Evolutionary conservation across 805 yeast genomes (phyloP).

Genomic region (Millerozyma acaciae): DNA sequence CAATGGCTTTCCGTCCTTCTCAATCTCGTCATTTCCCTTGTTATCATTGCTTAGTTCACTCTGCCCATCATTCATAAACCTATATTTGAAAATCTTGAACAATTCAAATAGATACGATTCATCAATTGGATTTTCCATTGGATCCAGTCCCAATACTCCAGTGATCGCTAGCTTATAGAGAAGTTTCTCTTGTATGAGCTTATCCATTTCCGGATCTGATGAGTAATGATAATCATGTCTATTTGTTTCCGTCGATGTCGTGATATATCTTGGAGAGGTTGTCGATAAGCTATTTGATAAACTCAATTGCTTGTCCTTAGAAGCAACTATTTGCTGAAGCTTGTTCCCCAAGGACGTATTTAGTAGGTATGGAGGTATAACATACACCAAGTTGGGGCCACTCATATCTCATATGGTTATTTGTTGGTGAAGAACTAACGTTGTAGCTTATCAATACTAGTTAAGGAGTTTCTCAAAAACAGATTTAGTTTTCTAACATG

Average conservation of each 20-base stretch:
- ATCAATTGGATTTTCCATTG: slow-evolving; percentile 20
- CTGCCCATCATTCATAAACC: slow-evolving; percentile 18
- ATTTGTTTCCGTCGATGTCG: slow-evolving; percentile 9
- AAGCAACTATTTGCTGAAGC: slow-evolving; percentile 22
- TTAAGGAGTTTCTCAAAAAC: no score
- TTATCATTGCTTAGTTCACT: slow-evolving; percentile 5
- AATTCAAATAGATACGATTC: slow-evolving; percentile 30
- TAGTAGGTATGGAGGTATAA: slow-evolving; percentile 42
- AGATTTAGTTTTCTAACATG: no score
- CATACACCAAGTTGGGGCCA: slow-evolving; percentile 21
- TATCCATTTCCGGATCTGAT: slow-evolving; percentile 28
- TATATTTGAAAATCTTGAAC: slow-evolving; percentile 27
- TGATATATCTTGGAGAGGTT: slow-evolving; percentile 22
- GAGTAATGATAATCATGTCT: slow-evolving; percentile 17
- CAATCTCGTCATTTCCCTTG: neutral
- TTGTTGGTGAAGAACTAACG: no score
- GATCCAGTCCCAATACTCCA: slow-evolving; percentile 34
- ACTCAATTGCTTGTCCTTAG: slow-evolving; percentile 22
- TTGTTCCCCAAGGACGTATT: slow-evolving; percentile 34
- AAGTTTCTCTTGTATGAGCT: slow-evolving; percentile 29
- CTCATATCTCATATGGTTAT: no score
- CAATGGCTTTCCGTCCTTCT: slow-evolving; percentile 2
- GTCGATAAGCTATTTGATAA: slow-evolving; percentile 23
- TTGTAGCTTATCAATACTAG: no score
- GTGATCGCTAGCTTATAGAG: slow-evolving; percentile 30